Percentiles rank a stretch among this genome's conserved stretches.
Evolutionary conservation across 345 rosid genomes (phyloP).

Genomic region (Aethionema arabicum): DNA sequence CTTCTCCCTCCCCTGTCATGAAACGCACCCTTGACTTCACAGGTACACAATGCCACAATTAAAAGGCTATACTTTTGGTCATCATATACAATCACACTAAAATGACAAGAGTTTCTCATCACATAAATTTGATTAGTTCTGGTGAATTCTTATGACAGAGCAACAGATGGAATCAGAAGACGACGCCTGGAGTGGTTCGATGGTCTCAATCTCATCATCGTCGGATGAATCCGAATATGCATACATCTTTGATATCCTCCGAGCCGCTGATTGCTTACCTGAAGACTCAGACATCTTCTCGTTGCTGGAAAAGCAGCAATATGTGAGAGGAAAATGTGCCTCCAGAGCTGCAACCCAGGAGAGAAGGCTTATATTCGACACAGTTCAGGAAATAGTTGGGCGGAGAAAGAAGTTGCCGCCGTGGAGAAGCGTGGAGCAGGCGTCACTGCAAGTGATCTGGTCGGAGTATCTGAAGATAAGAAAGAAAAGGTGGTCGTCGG

Average conservation of each 20-base stretch:
- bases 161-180: constrained; percentile 55
- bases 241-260: constrained; percentile 72
- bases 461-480: constrained; percentile 58
- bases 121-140: background rate
- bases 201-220: constrained; percentile 38
- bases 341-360: constrained; percentile 51
- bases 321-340: constrained; percentile 53
- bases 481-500: constrained; percentile 40
- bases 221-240: constrained; percentile 52
- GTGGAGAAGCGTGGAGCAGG: constrained; percentile 46
- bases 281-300: constrained; percentile 59
- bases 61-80: no score
- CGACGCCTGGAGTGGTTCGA: constrained; percentile 54
- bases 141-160: constrained; percentile 36
- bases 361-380: constrained; percentile 74
- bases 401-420: constrained; percentile 53
- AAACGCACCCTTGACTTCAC: constrained; percentile 76
- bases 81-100: no score
- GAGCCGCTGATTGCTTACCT: constrained; percentile 55
- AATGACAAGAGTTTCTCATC: no score
- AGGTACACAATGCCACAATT: constrained; percentile 40
- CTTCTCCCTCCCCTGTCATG: constrained; percentile 78
- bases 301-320: constrained; percentile 72
- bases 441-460: constrained; percentile 58
- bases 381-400: constrained; percentile 55